A percentile compares a stretch with the other conserved stretches of the same genome.
These are phyloP conservation scores for Allomyces macrogynus DNA, from an alignment of 192 early-diverging fungal species.

Conservation along the genomic window DNA sequence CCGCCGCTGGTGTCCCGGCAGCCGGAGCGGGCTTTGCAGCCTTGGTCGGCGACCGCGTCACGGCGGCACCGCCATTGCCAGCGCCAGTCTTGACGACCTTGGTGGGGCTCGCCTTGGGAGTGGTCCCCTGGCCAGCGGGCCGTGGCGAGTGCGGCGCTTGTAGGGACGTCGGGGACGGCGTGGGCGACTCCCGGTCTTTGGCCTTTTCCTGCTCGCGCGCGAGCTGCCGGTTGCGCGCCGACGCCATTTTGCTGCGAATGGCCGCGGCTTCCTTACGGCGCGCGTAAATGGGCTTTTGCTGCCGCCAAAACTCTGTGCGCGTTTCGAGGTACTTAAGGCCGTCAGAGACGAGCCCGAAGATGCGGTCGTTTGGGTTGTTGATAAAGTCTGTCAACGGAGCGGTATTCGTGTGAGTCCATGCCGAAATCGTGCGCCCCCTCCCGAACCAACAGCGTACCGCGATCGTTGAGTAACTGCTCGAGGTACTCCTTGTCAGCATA, in stretches of 20 bases:
- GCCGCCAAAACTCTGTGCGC: conserved; percentile 32
- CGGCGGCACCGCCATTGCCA: background rate
- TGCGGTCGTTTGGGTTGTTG: conserved; percentile 23
- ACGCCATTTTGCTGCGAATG: conserved; percentile 1
- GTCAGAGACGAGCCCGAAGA: conserved; percentile 21
- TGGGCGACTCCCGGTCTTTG: background rate
- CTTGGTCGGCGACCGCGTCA: background rate
- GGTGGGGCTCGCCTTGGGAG: no score
- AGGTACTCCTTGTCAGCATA: conserved; percentile 22
- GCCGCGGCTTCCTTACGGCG: conserved; percentile 8
- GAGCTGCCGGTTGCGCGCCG: background rate
- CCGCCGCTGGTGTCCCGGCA: no score
- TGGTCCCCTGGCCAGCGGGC: no score
- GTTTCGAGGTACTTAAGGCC: conserved; percentile 26
- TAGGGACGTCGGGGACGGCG: background rate
- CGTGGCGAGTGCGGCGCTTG: background rate
- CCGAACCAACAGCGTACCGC: conserved; percentile 16
- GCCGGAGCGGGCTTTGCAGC: background rate
- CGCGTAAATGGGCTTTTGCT: conserved; percentile 37
- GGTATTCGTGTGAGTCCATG: no score
- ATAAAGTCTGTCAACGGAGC: conserved; percentile 14
- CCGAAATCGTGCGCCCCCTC: no score
- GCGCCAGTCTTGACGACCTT: no score
- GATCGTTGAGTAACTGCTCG: conserved; percentile 16
- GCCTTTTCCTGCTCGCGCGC: background rate